Base-by-base conservation (phyloP, 2,329 filamentous ascomycete genomes). In the Septoria linicola region DNA sequence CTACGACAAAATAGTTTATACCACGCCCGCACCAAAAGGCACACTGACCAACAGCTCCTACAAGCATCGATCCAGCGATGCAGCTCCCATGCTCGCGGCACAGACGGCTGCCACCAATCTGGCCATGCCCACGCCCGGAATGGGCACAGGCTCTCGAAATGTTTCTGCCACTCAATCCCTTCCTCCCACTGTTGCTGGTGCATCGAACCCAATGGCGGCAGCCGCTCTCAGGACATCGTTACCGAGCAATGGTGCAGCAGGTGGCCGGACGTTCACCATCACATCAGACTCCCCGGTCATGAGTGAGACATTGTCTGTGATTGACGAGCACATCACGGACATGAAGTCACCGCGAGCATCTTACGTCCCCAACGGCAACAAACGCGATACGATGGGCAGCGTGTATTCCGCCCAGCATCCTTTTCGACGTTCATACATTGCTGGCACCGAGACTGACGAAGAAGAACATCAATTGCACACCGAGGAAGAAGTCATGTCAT, bases 311-410 rank as follows among this genome's bases (percentile, higher is more conserved):
- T 74, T 97, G 44, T 96, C 90, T 65, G 92, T 97, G 52, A 97
- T 97, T 63, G 87, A 97, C 68, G 92, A 97, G 71, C 92, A 96
- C 67, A 96, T 97, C 62, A 96, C 89, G 35, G 88, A 96, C 68
- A 81, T 97, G 73, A 80, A 77, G 66, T 76, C 80, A 19, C 79
- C 81, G 55, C 55, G 59, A 13, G 40, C 48, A 78, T 76, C 63
- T 57, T 78, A 50, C 61, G 73, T 68, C 16, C 79, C 81, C 59
- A 67, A 62, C 36, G 57, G 58, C 44, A 61, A 59, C 61, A 66
- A 64, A 51, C 57, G 63, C 64, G 77, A 49, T 71, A 73, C 44
- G 72, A 77, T 36, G 1, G 87, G 85, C 42, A 96, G 89, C 72
- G 89, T 95, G 68, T 96, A 96, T 70, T 95, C 90, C 71, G 88